Evolutionary conservation across 179 eudicot species (phyloP).

Genomic region (Spinacia oleracea): DNA sequence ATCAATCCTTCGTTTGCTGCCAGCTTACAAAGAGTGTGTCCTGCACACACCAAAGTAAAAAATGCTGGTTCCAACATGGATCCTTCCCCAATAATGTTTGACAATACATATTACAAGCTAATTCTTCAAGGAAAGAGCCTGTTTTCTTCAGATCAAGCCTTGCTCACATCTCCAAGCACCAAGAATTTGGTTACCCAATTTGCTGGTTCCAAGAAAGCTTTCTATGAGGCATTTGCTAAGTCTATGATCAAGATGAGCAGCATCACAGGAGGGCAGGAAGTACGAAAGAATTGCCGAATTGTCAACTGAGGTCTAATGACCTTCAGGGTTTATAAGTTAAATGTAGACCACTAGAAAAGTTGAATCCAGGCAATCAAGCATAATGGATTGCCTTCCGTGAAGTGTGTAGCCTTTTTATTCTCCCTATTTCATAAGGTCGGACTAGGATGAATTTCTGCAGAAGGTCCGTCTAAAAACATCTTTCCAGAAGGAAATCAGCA

Average conservation of each 20-base stretch:
- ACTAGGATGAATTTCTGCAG: conserved; percentile 8
- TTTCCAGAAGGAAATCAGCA: neutral
- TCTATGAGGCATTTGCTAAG: conserved; percentile 65
- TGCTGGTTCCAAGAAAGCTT: conserved; percentile 58
- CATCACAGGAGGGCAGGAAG: conserved; percentile 69
- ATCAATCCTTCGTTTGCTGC: conserved; percentile 63
- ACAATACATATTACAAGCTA: conserved; percentile 71
- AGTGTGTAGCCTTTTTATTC: neutral
- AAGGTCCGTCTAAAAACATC: neutral
- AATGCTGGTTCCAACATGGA: conserved; percentile 65
- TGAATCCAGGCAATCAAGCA: conserved; percentile 14
- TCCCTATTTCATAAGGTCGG: neutral
- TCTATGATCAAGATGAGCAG: conserved; percentile 96
- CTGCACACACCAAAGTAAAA: conserved; percentile 53
- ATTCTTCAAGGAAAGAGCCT: conserved; percentile 68
- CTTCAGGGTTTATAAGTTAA: neutral
- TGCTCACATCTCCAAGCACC: conserved; percentile 50
- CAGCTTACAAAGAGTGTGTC: conserved; percentile 51
- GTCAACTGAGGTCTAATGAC: conserved; percentile 34
- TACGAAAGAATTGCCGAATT: conserved; percentile 60
- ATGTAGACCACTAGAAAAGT: neutral
- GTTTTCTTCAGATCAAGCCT: conserved; percentile 74
- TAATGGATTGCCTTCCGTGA: neutral
- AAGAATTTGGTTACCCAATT: conserved; percentile 54
- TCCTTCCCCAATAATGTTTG: conserved; percentile 59